These are phyloP conservation scores for Chalciporus sp. DNA, from an alignment of 1,284 basidiomycete genomes.

Conservation along the genomic window DNA sequence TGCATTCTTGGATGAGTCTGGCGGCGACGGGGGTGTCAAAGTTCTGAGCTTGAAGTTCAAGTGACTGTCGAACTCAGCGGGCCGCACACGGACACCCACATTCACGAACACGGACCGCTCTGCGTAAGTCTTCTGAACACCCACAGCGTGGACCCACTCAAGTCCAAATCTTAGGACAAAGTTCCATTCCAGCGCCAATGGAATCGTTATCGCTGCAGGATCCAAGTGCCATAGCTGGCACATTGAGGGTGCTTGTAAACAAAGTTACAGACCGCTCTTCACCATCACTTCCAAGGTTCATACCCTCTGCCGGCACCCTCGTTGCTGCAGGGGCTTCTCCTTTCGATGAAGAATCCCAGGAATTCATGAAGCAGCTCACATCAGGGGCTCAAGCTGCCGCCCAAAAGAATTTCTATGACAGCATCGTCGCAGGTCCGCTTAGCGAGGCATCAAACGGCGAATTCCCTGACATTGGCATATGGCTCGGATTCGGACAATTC, in stretches of 20 bases:
- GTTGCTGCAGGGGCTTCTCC: constrained; percentile 6
- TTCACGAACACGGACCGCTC: too few relatives aligned
- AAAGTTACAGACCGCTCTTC: neutral
- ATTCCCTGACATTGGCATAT: constrained; percentile 52
- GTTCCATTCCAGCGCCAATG: neutral
- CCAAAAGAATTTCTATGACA: constrained; percentile 44
- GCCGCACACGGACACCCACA: neutral
- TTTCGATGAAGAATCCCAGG: constrained; percentile 1
- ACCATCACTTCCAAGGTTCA: constrained; percentile 12
- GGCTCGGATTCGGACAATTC: constrained; percentile 47
- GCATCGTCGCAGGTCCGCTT: constrained; percentile 51
- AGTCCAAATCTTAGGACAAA: neutral
- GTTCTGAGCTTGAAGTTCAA: too few relatives aligned
- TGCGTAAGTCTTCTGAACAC: too few relatives aligned
- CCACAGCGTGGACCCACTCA: neutral
- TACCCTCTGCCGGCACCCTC: constrained; percentile 13
- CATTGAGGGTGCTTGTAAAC: constrained; percentile 9
- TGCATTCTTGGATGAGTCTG: too few relatives aligned
- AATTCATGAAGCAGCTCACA: constrained; percentile 35
- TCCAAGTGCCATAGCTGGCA: constrained; percentile 10
- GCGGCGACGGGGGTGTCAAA: too few relatives aligned
- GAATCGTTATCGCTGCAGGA: neutral
- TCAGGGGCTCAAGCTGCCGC: constrained; percentile 42
- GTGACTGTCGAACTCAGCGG: too few relatives aligned
- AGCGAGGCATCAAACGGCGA: constrained; percentile 54